Conservation (phyloP, 1,284 basidiomycete species). For the Moesziomyces parantarcticus region DNA sequence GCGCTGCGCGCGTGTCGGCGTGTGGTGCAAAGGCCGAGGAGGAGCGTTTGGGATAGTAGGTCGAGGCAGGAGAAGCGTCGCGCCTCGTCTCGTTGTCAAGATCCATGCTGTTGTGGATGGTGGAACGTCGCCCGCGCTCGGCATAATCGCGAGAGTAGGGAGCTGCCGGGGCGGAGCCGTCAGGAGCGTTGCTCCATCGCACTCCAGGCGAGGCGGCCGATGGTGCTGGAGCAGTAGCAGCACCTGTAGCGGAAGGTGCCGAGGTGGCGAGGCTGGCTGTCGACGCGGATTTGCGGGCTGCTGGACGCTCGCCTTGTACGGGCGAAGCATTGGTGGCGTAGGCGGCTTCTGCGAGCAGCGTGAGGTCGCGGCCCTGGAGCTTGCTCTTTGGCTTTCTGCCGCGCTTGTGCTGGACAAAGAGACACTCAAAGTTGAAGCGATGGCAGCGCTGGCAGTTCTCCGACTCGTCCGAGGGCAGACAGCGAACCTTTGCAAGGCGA, state of each 20-base stretch:
- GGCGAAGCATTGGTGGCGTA: conserved; percentile 38
- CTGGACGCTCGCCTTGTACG: conserved; percentile 14
- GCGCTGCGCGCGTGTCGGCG: conserved; percentile 11
- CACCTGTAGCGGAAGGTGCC: neutral
- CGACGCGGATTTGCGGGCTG: conserved; percentile 23
- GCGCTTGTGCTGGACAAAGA: conserved; percentile 49
- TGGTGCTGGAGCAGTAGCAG: conserved; percentile 1
- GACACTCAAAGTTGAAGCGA: conserved; percentile 49
- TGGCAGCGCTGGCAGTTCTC: conserved; percentile 44
- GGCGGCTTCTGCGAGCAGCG: conserved; percentile 44
- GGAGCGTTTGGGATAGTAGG: conserved; percentile 22
- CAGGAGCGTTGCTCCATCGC: conserved; percentile 41
- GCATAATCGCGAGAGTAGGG: conserved; percentile 5
- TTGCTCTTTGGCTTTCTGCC: conserved; percentile 51
- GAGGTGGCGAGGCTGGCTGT: conserved; percentile 9
- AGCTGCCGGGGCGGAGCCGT: conserved; percentile 25
- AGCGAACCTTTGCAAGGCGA: conserved; percentile 45
- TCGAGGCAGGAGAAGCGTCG: conserved; percentile 14
- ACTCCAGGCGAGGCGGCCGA: conserved; percentile 36
- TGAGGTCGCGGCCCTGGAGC: conserved; percentile 46
- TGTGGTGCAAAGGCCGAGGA: conserved; percentile 13
- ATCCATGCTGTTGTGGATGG: conserved; percentile 12
- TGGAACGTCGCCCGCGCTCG: neutral
- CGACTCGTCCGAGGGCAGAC: conserved; percentile 36
- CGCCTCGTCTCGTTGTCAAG: conserved; percentile 6